Base-by-base conservation (phyloP, 441 rosid genomes). In the Croton setiger region DNA sequence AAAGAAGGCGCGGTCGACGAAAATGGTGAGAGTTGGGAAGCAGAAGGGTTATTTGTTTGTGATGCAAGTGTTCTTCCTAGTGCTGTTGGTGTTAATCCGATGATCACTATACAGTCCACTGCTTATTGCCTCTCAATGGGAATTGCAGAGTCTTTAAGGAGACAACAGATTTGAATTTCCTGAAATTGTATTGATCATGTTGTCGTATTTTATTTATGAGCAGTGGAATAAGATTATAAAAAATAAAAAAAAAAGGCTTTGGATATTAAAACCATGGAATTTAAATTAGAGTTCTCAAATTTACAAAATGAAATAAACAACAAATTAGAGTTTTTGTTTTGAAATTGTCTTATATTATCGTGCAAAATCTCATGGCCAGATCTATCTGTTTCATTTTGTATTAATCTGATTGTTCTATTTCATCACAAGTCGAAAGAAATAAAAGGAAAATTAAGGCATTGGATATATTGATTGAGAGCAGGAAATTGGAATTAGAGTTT, bases 11-110 rank as follows among this genome's bases (percentile, higher is more conserved):
- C 89, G 0, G 79, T 95, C 14, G 93, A 92, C 78, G 79, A 79
- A 70, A 85, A 83, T 62, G 99, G 98, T 11, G 88, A 95, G 83
- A 87, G 87, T 60, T 95, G 99, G 99, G 98, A 95, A 82, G 96
- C 97, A 52, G 86, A 88, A 75, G 93, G 89, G 2, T 68, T 95
- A 69, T 92, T 74, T 78, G 93, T 92, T 48, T 95, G 99, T 36
- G 99, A 92, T 73, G 89, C 82, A 35, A 92, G 97, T 68, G 83
- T 85, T 61, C 76, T 95, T 52, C 98, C 98, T 7, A 82, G 80
- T 69, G 99, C 96, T 18, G 70, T 90, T 51, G 99, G 99, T 36
- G 93, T 95, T 35, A 92, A 95, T 76, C 99, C 99, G 36, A 95
- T 92, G 99, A 86, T 95, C 70, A 90, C 97, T 17, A 74, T 95